phyloP scores from a whole-genome alignment of 306 rosid genomes.

The Fragaria nilgerrensis region DNA sequence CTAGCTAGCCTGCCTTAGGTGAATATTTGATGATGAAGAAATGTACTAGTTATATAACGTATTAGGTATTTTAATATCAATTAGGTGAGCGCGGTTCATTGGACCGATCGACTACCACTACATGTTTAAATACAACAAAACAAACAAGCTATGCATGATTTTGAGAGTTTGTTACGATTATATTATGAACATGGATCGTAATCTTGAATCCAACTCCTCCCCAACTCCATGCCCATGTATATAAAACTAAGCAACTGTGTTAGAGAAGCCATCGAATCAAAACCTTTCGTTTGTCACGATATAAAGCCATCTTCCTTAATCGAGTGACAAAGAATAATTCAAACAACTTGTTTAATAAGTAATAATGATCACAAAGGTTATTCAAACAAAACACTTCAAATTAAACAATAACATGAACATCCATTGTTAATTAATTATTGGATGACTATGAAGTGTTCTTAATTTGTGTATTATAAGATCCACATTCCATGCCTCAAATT shows the following conservation, averaged over 20 bases:
- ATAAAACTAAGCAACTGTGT: slow-evolving; percentile 12
- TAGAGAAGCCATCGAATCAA: slow-evolving; percentile 24
- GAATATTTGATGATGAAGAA: neutral
- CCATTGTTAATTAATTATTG: neutral
- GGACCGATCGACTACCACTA: slow-evolving; percentile 24
- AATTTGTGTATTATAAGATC: neutral
- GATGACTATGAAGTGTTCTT: neutral
- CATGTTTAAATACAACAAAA: neutral
- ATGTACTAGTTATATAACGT: slow-evolving; percentile 7
- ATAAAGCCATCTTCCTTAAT: slow-evolving; percentile 24
- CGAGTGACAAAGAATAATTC: slow-evolving; percentile 36
- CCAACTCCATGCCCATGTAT: slow-evolving; percentile 23
- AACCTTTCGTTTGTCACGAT: slow-evolving; percentile 16
- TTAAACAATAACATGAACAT: neutral
- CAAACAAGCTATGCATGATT: neutral
- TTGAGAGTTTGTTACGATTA: neutral
- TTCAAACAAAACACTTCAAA: slow-evolving; percentile 17
- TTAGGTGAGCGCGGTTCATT: slow-evolving; percentile 12
- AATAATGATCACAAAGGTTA: neutral
- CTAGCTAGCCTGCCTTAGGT: neutral
- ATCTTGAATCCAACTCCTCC: slow-evolving; percentile 25
- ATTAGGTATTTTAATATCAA: slow-evolving; percentile 17
- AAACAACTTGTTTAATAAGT: slow-evolving; percentile 20
- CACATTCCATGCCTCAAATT: slow-evolving; percentile 10
- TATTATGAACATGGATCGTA: neutral